Conservation (phyloP, 192 early-diverging fungal species). For the Irineochytrium annulatum region DNA sequence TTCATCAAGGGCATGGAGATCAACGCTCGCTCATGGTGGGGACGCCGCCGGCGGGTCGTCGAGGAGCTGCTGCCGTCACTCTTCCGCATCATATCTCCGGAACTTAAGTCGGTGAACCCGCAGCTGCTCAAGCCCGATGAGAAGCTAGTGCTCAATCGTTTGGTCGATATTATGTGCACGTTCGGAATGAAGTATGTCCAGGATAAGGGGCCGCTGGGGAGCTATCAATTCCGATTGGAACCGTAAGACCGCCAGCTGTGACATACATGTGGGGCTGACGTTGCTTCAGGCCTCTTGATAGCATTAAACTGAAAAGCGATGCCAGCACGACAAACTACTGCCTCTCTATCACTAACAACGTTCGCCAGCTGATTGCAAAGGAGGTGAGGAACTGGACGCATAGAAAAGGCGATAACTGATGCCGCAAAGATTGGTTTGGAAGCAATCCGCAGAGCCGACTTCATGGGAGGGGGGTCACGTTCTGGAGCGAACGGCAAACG, state of each 20-base stretch:
- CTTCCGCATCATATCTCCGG: constrained; percentile 73
- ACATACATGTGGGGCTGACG: not conserved
- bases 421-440: not conserved
- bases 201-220: constrained; percentile 42
- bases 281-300: not conserved
- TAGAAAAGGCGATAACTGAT: not conserved
- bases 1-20: constrained; percentile 48
- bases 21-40: constrained; percentile 44
- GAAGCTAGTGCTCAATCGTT: constrained; percentile 38
- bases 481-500: no score
- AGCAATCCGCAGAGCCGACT: no score
- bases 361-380: not conserved
- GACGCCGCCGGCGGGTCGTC: constrained; percentile 34
- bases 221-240: constrained; percentile 49
- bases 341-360: not conserved
- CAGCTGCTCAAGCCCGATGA: constrained; percentile 64
- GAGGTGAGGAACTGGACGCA: not conserved
- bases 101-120: constrained; percentile 61
- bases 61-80: constrained; percentile 65
- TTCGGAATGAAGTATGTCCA: constrained; percentile 70
- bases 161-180: constrained; percentile 66
- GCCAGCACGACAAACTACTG: not conserved
- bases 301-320: not conserved
- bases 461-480: no score
- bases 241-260: constrained; percentile 54